Base-by-base conservation (phyloP, 257 asterid genomes). In the Prunella vulgaris region DNA sequence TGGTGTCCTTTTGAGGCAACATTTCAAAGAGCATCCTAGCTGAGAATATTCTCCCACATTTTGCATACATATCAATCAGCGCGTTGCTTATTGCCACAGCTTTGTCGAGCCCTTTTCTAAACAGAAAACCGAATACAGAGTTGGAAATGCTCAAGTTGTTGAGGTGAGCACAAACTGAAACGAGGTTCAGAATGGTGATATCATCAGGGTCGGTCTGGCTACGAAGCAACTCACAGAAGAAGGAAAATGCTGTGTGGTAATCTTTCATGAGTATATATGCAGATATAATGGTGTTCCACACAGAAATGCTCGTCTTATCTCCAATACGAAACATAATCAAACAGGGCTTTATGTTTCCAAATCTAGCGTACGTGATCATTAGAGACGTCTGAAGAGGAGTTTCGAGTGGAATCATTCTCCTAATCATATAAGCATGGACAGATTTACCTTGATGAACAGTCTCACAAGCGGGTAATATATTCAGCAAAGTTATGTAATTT, bases 211-310 rank as follows among this genome's bases (percentile, higher is more conserved):
- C 73, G 1, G 76, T 68, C 33, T 73, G 64, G 3, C 49, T 66
- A 51, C 54, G 44, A 15, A 88, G 81, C 74, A 84, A 61, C 70
- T 84, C 57, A 4, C 66, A 9, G 67, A 83, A 86, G 79, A 74
- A 75, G 71, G 72, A 68, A 72, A 86, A 44, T 5, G 85, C 90
- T 13, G 28, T 53, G 28, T 25, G 18, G 7, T 78, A 64, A 7
- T 77, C 67, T 35, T 75, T 66, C 32, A 76, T 4, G 32, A 66
- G 71, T 60, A 84, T 74, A 74, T 75, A 46, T 3, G 90, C 83
- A 21, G 96, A 78, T 66, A 84, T 78, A 32, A 80, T 13, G 35
- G 90, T 80, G 76, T 88, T 86, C 93, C 96, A 88, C 14, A 81
- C 51, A 40, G 88, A 88, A 40, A 86, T 79, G 69, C 67, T 83